Base-by-base conservation (phyloP, 139 green algal species). In the Chlorella sp. region DNA sequence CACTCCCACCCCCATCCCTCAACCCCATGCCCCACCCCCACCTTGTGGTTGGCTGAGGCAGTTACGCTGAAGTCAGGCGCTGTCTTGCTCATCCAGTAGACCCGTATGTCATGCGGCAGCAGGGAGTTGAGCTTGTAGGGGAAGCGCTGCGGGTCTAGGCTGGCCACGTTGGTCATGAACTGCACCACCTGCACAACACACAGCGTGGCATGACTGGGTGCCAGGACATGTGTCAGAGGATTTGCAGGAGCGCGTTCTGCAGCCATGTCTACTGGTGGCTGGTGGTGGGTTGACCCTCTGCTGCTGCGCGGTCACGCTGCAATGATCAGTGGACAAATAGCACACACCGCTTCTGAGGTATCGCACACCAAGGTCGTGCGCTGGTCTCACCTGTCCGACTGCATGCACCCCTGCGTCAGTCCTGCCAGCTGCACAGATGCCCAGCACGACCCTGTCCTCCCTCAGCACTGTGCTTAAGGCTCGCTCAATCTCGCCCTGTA, bases 401-500 rank as follows among this genome's bases (percentile, higher is more conserved):
- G 90, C 90, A 60, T 96, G 90, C 72, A 96, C 90, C 14, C 90
- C 90, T 30, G 87, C 74, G 70, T 96, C 90, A 0, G 90, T 96
- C 14, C 90, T 77, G 26, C 90, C 88, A 2, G 87, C 85, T 6
- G 78, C 88, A 32, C 82, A 67, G 62, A 95, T 71, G n/a, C 78
- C 67, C 23, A 92, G 74, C n/a, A 32, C 35, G 24, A 73, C 50
- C 29, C 87, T 67, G 10, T 66, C 30, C 62, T 79, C 49, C 2
- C 68, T 26, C 17, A 87, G 79, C 17, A 86, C 31, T 0, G 61
- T 78, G 32, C 22, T 42, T 59, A 92, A 66, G 1, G 77, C 80
- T 0, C 35, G 49, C 72, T 93, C 87, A 35, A 92, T 36, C 5
- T 67, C 31, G 3, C 71, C 72, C 71, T 92, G 86, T 20, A 92